Evolutionary conservation across 2,329 filamentous ascomycete genomes (phyloP).

Genomic region (Metarhizium humberi): DNA sequence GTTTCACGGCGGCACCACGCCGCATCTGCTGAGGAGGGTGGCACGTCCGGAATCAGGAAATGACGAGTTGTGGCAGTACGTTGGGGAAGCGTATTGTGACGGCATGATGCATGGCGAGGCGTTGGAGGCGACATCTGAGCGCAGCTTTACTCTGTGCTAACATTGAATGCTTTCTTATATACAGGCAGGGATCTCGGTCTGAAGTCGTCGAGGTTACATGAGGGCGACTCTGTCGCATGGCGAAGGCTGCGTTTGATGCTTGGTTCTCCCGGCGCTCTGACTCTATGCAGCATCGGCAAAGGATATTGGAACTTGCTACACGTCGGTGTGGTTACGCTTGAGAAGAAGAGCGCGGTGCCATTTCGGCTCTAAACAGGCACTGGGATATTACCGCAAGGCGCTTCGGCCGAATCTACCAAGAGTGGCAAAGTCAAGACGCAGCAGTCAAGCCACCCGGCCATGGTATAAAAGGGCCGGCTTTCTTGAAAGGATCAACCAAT

Average conservation of each 20-base stretch:
- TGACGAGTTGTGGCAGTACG: constrained; percentile 12
- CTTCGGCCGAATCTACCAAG: no score
- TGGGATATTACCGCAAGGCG: no score
- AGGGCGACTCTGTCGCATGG: background rate
- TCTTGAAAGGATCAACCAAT: no score
- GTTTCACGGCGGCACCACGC: constrained; percentile 18
- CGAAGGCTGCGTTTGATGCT: background rate
- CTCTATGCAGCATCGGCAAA: background rate
- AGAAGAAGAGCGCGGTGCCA: no score
- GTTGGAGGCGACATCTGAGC: constrained; percentile 3
- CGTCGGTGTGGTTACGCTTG: no score
- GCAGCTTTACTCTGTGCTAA: background rate
- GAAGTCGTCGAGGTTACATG: background rate
- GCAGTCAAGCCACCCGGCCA: no score
- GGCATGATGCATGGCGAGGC: constrained; percentile 24
- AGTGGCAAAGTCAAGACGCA: background rate
- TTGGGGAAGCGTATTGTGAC: constrained; percentile 24
- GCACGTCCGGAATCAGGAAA: background rate
- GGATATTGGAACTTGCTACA: no score
- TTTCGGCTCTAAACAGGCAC: no score
- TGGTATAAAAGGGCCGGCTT: no score
- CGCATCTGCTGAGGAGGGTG: constrained; percentile 15
- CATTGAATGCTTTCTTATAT: background rate
- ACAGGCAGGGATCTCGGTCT: background rate
- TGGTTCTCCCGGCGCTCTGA: background rate